These are phyloP conservation scores for Penicillium concentricum DNA, from an alignment of 2,329 filamentous ascomycete genomes.

Conservation along the genomic window DNA sequence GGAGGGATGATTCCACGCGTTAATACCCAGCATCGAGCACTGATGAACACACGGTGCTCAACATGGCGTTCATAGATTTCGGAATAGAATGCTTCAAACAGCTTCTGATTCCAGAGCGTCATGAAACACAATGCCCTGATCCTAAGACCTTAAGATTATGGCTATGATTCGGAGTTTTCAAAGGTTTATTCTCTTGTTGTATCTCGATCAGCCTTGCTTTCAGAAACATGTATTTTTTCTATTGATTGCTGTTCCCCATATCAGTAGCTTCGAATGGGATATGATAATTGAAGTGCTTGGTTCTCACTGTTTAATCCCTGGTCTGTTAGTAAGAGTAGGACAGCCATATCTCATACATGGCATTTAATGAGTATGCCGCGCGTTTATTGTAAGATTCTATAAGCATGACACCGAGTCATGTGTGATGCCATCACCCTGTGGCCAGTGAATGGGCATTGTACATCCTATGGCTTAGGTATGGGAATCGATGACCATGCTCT, in stretches of 20 bases:
- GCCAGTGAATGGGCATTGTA: not conserved
- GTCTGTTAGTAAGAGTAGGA: not conserved
- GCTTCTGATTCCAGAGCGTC: not conserved
- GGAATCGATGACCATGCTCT: not conserved
- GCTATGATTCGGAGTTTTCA: conserved; percentile 6
- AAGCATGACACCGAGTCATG: no score
- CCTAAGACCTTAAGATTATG: not conserved
- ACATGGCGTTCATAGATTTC: conserved; percentile 22
- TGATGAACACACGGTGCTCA: conserved; percentile 11
- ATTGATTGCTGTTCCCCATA: not conserved
- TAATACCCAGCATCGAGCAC: conserved; percentile 27
- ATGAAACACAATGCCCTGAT: conserved; percentile 2
- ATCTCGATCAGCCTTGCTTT: conserved; percentile 9
- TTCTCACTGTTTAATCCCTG: not conserved
- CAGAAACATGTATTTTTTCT: conserved; percentile 5
- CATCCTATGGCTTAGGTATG: not conserved
- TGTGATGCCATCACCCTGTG: not conserved
- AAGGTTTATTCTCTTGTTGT: conserved; percentile 8
- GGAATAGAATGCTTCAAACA: conserved; percentile 12
- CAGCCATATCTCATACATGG: not conserved
- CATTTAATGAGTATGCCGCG: not conserved
- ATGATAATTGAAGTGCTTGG: conserved; percentile 3
- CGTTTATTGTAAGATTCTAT: not conserved
- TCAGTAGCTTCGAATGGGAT: conserved; percentile 3
- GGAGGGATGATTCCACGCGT: conserved; percentile 23